Evolutionary conservation across 2,329 filamentous ascomycete genomes (phyloP), one percentile per base, ranked within the genome.

Genomic region (Colletotrichum horii): DNA sequence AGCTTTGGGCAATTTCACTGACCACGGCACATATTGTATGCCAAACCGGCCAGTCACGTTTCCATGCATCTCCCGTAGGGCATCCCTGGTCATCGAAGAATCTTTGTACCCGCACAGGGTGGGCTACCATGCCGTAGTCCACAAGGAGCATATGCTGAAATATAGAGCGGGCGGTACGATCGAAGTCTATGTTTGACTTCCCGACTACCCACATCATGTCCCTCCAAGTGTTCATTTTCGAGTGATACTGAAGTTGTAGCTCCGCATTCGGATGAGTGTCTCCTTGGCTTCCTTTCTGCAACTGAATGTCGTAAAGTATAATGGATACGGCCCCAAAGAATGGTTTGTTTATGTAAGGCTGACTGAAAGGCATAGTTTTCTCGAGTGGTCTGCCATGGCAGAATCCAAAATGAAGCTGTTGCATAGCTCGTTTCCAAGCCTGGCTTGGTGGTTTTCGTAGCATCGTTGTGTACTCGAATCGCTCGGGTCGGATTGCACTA

Each of bases 381-480:
- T 58, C 55, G 0, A 58, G 26, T 0, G 0, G 3, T 6, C 55
- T 24, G 22, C 24, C 4, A 0, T 2, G 8, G 0, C 0, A 58
- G 55, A 16, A 58, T 12, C 55, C 55, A 11, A 0, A 24, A 4
- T 58, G 24, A 26, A 58, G 22, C 3, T 58, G 55, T 0, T 28
- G 55, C 55, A 58, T 26, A 6, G 55, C 55, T 28, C 26, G 0
- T 14, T 58, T 58, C 55, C 55, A 28, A 9, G 55, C 55, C 26
- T 0, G 3, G 8, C 55, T 58, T 28, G 22, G 24, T 58, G 24
- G 2, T 2, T 0, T 58, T 58, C 14, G 1, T 6, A 58, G 26
- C 55, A 58, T 0, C 3, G 26, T 14, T 0, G 55, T 0, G 55
- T 58, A 58, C 24, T 58, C 55, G 14, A 19, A 2, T 58, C 55